Evolutionary conservation across 495 filamentous ascomycete species (phyloP), one percentile per base, ranked within the genome.

Genomic region (Peziza echinospora): DNA sequence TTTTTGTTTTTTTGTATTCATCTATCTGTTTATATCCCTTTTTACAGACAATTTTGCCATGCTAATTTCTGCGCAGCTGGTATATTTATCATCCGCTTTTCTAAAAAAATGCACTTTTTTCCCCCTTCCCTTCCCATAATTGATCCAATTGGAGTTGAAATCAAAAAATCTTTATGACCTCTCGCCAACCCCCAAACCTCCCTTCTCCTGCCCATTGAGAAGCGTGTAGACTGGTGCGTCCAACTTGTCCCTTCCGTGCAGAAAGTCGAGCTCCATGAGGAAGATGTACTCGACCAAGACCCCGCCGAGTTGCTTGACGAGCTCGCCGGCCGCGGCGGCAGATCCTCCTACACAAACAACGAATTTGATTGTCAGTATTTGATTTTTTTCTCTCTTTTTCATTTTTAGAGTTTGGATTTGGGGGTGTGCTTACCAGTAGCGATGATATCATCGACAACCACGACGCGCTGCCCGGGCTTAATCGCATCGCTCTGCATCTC

Each of bases 381-480:
- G n/a, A n/a, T n/a, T n/a, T n/a, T n/a, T n/a, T n/a, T n/a, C n/a
- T n/a, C n/a, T n/a, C n/a, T n/a, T n/a, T n/a, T 48, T 43, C 41
- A 26, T 25, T 23, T n/a, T 3, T 24, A 21, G 7, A 24, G 5
- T 5, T 8, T 5, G 43, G 7, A 9, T 17, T 17, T n/a, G n/a
- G n/a, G n/a, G n/a, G n/a, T n/a, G n/a, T n/a, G n/a, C 30, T 37
- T 37, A 37, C 89, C 89, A 51, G 89, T 99, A 26, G 89, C 89
- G 64, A 99, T 96, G 56, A 99, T 87, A 61, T 99, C 89, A 60
- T 99, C 89, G 37, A 99, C 80, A 43, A 99, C 71, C 50, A 99
- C 63, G 17, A 93, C 87, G 60, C 75, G 79, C 71, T 93, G 83
- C 17, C 86, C 91, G 30, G 72, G 69, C 69, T 82, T 80, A 57